Evolutionary conservation across 2,329 filamentous ascomycete genomes (phyloP), one percentile per base, ranked within the genome.

Genomic region (Juglanconis sp.): DNA sequence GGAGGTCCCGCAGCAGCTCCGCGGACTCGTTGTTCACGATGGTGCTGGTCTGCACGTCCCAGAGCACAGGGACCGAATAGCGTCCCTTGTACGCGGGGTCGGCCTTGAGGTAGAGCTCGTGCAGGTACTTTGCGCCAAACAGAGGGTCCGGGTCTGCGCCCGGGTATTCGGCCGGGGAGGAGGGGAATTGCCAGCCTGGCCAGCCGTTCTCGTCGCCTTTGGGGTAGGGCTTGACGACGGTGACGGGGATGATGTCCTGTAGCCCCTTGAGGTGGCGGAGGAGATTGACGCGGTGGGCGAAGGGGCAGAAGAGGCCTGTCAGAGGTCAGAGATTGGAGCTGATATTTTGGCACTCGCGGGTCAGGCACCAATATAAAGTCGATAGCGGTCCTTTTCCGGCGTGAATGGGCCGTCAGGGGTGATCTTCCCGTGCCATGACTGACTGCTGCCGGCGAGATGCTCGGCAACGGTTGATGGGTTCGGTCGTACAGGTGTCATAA

Each of bases 131-230:
- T 62, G 80, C 83, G 34, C 78, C 76, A 64, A 84, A 88, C 4
- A 88, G 74, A 35, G 80, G 77, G 67, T 89, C 87, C 3, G 81
- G 76, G 0, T 85, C 88, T 5, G 87, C 81, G 15, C 77, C 81
- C 17, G 79, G 81, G 66, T 88, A 88, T 64, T 81, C 76, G 51
- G 80, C 73, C 57, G 80, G 69, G 0, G 76, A 74, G 3, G 72
- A 71, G 0, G 84, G 81, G 65, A 89, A 89, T 35, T 77, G 76
- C 84, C 84, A 87, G 13, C 84, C 86, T 0, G 83, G 83, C 82
- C 84, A 88, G 38, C 86, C 86, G 7, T 81, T 79, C 17, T 81
- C 77, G 65, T 87, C 80, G 54, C 85, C 86, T 68, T 89, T 90
- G 0, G 87, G 87, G 63, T 89, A 89, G 0, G 87, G 81, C 65